Percentiles rank a stretch among this genome's conserved stretches.
Evolutionary conservation across 202 grass and related monocot species (phyloP).

Genomic region (Schoenoplectus triqueter): DNA sequence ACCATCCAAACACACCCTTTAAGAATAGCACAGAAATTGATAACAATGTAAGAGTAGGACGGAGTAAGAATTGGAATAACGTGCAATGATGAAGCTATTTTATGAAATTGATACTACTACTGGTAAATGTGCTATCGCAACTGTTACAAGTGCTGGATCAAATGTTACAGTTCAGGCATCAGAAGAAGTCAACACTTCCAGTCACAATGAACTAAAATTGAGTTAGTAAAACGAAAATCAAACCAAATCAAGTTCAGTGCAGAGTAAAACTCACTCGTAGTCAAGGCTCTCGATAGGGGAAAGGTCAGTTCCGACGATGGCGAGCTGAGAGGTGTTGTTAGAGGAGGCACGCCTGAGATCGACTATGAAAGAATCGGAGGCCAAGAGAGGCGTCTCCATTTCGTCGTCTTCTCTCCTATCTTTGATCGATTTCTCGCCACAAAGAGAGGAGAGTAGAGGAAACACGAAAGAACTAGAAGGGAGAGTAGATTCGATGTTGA

Average conservation of each 20-base stretch:
- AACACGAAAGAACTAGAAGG: too few relatives aligned
- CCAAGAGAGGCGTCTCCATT: slow-evolving; percentile 57
- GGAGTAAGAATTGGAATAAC: too few relatives aligned
- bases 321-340: slow-evolving; percentile 85
- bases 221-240: too few relatives aligned
- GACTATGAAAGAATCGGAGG: slow-evolving; percentile 50
- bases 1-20: too few relatives aligned
- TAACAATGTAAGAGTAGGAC: too few relatives aligned
- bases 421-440: not conserved
- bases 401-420: slow-evolving; percentile 34
- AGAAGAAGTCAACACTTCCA: not conserved
- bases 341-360: slow-evolving; percentile 46
- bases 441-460: not conserved
- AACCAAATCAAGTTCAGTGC: too few relatives aligned
- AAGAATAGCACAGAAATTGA: too few relatives aligned
- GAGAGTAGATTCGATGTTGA: not conserved
- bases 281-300: slow-evolving; percentile 89
- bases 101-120: slow-evolving; percentile 1
- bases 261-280: slow-evolving; percentile 58
- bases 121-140: not conserved
- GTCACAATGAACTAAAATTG: too few relatives aligned
- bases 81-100: not conserved
- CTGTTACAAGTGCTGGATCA: not conserved
- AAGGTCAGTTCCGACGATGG: slow-evolving; percentile 74
- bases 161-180: not conserved